Evolutionary conservation across 768 basidiomycete genomes (phyloP), one percentile per base, ranked within the genome.

Genomic region (Butyriboletus loyo): DNA sequence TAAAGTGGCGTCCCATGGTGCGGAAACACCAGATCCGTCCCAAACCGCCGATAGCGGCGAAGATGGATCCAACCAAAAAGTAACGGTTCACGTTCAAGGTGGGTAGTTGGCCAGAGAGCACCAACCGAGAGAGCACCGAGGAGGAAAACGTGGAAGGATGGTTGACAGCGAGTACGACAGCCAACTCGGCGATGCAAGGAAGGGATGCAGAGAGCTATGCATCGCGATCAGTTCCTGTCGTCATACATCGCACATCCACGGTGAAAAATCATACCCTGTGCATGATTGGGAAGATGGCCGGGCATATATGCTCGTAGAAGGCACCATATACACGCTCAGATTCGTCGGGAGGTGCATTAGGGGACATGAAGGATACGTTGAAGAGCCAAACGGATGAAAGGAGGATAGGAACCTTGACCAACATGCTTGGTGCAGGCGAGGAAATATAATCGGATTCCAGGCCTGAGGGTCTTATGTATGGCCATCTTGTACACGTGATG

Each of bases 1-100:
- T 74, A 54, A 74, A 74, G 32, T 71, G 60, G 3, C 53, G 53
- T 2, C 73, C 73, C 30, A 74, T 56, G 9, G 60, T 44, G 35
- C 57, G 63, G 59, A 65, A 73, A 52, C 72, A 74, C 68, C 68
- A 66, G 8, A 72, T 37, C 17, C 78, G 74, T 3, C 78, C 56
- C 6, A 63, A 35, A 4, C 62, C 47, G 4, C 75, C 76, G 34
- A 58, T 45, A 7, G 65, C 21, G 4, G 62, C 59, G 15, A 72
- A 9, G 28, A 63, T 14, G 11, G 65, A 52, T 9, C 75, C 72
- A 13, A 65, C 6, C 5, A 72, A 13, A 50, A 76, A 68, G 41
- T 28, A 73, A 1, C 5, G 57, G 53, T 55, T 65, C 54, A 60
- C 65, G 19, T 30, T 53, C 24, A 40, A 55, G 9, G 49, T 66